These are phyloP conservation scores for Austroboletus niveus DNA, from an alignment of 1,284 basidiomycete species.

Conservation along the genomic window DNA sequence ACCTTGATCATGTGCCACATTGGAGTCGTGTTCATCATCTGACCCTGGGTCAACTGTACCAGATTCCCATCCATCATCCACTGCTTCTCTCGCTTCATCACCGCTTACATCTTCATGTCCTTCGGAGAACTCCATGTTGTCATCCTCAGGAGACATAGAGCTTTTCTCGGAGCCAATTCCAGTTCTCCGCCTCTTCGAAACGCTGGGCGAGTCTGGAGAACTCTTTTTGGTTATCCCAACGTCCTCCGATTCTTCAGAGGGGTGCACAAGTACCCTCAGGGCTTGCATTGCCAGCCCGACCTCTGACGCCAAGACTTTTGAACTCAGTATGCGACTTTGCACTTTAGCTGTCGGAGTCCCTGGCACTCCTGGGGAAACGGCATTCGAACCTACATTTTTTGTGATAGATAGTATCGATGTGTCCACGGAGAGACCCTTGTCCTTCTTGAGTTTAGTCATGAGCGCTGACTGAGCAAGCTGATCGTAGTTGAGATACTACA, in stretches of 20 bases:
- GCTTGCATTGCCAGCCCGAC: slow-evolving; percentile 53
- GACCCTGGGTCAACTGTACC: slow-evolving; percentile 40
- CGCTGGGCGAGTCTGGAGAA: background rate
- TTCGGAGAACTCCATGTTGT: slow-evolving; percentile 23
- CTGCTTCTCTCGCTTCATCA: slow-evolving; percentile 28
- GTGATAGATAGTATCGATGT: slow-evolving; percentile 46
- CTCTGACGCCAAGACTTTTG: slow-evolving; percentile 68
- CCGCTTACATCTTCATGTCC: slow-evolving; percentile 23
- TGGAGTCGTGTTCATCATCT: slow-evolving; percentile 34
- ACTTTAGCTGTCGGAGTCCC: slow-evolving; percentile 59
- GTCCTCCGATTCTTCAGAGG: slow-evolving; percentile 13
- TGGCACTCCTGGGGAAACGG: slow-evolving; percentile 32
- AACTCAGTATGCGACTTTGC: slow-evolving; percentile 73
- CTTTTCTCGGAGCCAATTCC: background rate
- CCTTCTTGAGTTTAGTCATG: slow-evolving; percentile 72
- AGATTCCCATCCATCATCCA: slow-evolving; percentile 60
- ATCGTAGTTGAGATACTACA: slow-evolving; percentile 60
- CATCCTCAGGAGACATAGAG: background rate
- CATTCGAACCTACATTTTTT: slow-evolving; percentile 39
- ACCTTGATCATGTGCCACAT: slow-evolving; percentile 12
- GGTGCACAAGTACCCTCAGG: slow-evolving; percentile 46
- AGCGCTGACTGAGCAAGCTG: slow-evolving; percentile 62
- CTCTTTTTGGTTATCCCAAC: background rate
- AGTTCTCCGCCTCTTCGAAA: slow-evolving; percentile 10
- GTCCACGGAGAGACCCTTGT: slow-evolving; percentile 53